phyloP scores from a whole-genome alignment of 2,329 filamentous ascomycete species.

The Gaeumannomyces sp. region DNA sequence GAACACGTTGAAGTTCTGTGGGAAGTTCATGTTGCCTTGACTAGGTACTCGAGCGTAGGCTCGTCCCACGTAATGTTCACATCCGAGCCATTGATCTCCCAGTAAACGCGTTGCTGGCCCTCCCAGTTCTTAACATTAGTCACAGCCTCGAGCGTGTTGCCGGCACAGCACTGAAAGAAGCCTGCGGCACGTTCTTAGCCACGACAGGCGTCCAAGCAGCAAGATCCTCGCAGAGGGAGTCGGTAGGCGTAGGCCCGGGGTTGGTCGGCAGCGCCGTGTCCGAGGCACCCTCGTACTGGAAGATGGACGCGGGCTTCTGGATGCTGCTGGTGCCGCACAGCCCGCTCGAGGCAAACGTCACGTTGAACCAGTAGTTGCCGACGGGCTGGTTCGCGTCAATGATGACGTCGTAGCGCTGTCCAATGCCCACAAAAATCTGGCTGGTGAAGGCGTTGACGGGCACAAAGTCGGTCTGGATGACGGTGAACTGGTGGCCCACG shows the following conservation, averaged over 20 bases:
- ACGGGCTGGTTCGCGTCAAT: conserved; percentile 29
- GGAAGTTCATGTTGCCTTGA: conserved; percentile 22
- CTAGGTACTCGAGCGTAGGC: conserved; percentile 28
- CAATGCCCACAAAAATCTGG: conserved; percentile 44
- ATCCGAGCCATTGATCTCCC: conserved; percentile 22
- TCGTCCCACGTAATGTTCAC: conserved; percentile 30
- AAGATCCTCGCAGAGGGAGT: conserved; percentile 17
- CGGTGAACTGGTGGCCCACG: conserved; percentile 39
- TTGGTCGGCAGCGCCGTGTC: conserved; percentile 23
- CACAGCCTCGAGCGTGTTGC: conserved; percentile 15
- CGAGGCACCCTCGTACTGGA: conserved; percentile 30
- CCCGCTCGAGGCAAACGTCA: conserved; percentile 15
- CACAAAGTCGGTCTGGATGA: conserved; percentile 46
- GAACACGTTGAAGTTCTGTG: conserved; percentile 9
- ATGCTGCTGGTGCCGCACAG: conserved; percentile 17
- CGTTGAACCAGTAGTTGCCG: conserved; percentile 22
- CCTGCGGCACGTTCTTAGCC: conserved; percentile 12
- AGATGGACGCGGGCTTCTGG: conserved; percentile 30
- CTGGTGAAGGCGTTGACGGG: conserved; percentile 42
- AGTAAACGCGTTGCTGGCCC: conserved; percentile 27
- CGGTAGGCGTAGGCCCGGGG: conserved; percentile 21
- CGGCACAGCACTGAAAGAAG: conserved; percentile 12
- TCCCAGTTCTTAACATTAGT: conserved; percentile 13
- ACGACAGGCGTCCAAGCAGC: conserved; percentile 17
- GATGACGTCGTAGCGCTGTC: conserved; percentile 40